A percentile compares a stretch with the other conserved stretches of the same genome.
phyloP scores from a whole-genome alignment of 2,329 filamentous ascomycete genomes.

The Cadophora gregata region DNA sequence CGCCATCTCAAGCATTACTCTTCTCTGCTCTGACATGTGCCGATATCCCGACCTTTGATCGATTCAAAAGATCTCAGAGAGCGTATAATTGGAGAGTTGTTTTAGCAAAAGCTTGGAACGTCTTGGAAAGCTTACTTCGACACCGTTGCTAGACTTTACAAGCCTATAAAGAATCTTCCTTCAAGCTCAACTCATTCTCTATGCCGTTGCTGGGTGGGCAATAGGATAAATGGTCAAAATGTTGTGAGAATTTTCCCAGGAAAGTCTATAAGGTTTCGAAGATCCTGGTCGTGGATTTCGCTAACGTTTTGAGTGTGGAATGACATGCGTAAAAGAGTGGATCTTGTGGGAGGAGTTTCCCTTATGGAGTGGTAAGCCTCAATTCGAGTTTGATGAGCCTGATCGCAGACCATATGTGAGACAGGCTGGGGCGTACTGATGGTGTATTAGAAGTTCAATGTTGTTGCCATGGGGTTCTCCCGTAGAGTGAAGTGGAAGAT shows the following conservation, averaged over 20 bases:
- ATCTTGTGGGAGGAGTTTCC: slow-evolving; percentile 8
- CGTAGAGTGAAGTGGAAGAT: neutral
- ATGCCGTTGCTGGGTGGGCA: neutral
- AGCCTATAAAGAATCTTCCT: neutral
- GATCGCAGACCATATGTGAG: slow-evolving; percentile 9
- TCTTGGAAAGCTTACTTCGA: slow-evolving; percentile 20
- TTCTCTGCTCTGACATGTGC: too few species aligned
- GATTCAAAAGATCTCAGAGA: too few species aligned
- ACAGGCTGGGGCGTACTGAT: neutral
- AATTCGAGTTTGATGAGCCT: neutral
- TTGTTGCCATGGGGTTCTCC: neutral
- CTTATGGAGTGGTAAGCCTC: slow-evolving; percentile 4
- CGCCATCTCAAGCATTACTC: too few species aligned
- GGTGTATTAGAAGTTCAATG: neutral
- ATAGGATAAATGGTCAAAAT: neutral
- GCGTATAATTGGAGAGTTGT: neutral
- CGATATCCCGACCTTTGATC: too few species aligned
- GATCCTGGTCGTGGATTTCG: slow-evolving; percentile 9
- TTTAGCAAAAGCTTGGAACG: slow-evolving; percentile 13
- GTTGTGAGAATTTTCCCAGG: neutral
- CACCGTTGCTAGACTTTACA: neutral
- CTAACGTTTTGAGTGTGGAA: slow-evolving; percentile 16
- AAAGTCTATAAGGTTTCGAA: neutral
- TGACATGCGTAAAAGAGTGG: slow-evolving; percentile 5
- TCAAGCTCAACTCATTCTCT: neutral